These are phyloP conservation scores for Rostrohypoxylon terebratum DNA, from an alignment of 495 filamentous ascomycete genomes.

Conservation along the genomic window DNA sequence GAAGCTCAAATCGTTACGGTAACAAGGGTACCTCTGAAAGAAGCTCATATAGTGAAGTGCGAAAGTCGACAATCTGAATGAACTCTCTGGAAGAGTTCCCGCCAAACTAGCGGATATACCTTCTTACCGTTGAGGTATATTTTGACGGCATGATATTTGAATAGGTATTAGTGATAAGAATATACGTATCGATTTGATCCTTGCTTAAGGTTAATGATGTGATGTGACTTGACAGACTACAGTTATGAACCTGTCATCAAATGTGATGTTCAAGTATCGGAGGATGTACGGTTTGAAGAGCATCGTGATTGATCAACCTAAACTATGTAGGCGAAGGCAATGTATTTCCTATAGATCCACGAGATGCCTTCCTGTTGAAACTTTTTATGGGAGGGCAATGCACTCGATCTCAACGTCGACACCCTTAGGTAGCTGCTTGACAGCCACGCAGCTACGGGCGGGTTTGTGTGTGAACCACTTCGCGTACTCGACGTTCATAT, in stretches of 20 bases:
- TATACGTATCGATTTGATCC: not conserved
- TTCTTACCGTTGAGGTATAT: not conserved
- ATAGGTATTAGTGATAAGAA: not conserved
- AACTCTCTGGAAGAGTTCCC: not conserved
- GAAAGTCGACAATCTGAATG: not conserved
- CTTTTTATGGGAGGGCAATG: slow-evolving; percentile 73
- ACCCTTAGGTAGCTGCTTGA: slow-evolving; percentile 88
- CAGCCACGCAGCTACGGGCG: slow-evolving; percentile 91
- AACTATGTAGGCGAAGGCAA: slow-evolving; percentile 6
- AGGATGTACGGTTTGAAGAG: not conserved
- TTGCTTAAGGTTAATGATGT: not conserved
- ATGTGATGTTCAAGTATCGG: not conserved
- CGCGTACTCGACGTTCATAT: slow-evolving; percentile 90
- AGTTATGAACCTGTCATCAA: too few species aligned
- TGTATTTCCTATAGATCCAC: slow-evolving; percentile 1
- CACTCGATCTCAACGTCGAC: slow-evolving; percentile 95
- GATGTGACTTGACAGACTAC: not conserved
- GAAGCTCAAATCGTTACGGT: slow-evolving; percentile 28
- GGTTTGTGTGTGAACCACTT: slow-evolving; percentile 90
- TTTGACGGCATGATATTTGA: not conserved
- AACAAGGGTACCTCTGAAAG: slow-evolving; percentile 12
- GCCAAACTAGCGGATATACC: not conserved
- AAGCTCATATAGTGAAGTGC: slow-evolving; percentile 10
- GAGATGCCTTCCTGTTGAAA: not conserved
- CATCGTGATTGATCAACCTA: not conserved